Evolutionary conservation across 2,329 filamentous ascomycete species (phyloP).

Genomic region (Claviceps sp.): DNA sequence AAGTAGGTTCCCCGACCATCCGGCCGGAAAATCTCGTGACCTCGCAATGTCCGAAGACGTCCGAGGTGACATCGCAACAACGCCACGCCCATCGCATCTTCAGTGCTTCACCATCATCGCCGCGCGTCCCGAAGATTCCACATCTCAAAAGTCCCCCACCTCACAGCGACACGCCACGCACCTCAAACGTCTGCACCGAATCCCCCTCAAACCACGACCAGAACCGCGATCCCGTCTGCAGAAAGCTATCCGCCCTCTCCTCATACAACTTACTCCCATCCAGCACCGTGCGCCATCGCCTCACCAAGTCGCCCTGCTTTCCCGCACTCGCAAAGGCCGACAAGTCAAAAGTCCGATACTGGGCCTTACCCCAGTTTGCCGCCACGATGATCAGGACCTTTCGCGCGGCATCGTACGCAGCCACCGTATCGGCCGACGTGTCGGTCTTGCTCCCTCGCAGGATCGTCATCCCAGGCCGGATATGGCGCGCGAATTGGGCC

Average conservation of each 20-base stretch:
- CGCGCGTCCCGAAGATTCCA: too few species aligned
- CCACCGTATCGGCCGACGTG: constrained; percentile 23
- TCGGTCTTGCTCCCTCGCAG: constrained; percentile 20
- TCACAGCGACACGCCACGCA: not conserved
- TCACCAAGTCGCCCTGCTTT: not conserved
- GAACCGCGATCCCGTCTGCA: constrained; percentile 1
- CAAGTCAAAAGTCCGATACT: constrained; percentile 27
- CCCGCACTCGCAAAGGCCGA: constrained; percentile 15
- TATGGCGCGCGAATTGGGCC: constrained; percentile 29
- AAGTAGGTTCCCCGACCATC: too few species aligned
- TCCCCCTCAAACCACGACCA: constrained; percentile 1
- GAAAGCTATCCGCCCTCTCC: not conserved
- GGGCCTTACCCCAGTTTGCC: constrained; percentile 24
- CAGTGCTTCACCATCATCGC: too few species aligned
- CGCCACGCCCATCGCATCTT: too few species aligned
- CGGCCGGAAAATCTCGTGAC: too few species aligned
- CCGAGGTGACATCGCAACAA: too few species aligned
- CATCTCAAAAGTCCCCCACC: too few species aligned
- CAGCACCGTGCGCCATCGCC: not conserved
- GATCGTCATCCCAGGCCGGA: constrained; percentile 26
- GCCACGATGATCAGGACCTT: constrained; percentile 25
- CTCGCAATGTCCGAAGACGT: too few species aligned
- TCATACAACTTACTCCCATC: not conserved
- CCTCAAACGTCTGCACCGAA: constrained; percentile 5
- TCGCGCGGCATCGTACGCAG: constrained; percentile 22